These are phyloP conservation scores for Geotrichum carabidarum DNA, from an alignment of 1,139 yeast genomes.

Conservation along the genomic window DNA sequence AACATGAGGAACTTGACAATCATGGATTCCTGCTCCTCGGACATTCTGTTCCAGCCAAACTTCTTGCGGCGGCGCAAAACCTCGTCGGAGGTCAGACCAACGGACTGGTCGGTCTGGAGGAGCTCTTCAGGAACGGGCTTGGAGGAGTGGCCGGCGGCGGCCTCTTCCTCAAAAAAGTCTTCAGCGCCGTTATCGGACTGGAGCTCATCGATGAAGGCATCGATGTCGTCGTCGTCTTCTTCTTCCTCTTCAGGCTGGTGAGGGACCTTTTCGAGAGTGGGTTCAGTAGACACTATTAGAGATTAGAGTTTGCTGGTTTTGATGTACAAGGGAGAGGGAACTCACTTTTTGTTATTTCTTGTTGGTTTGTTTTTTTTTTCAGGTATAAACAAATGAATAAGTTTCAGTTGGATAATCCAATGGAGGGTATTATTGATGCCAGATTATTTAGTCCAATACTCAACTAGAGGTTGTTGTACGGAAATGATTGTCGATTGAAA, in stretches of 20 bases:
- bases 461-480: constrained; percentile 3
- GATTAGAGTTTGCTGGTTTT: not conserved
- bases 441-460: not conserved
- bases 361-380: not conserved
- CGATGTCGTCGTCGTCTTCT: constrained; percentile 80
- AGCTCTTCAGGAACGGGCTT: constrained; percentile 85
- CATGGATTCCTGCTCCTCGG: constrained; percentile 84
- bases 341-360: not conserved
- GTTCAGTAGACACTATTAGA: constrained; percentile 23
- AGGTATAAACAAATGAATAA: not conserved
- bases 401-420: not conserved
- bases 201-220: constrained; percentile 80
- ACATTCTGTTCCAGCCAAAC: constrained; percentile 91
- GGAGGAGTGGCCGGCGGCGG: constrained; percentile 40
- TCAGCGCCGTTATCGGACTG: constrained; percentile 72
- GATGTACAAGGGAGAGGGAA: not conserved
- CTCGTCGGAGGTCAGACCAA: constrained; percentile 79
- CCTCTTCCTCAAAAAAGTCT: constrained; percentile 52
- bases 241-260: constrained; percentile 43
- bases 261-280: constrained; percentile 42
- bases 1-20: constrained; percentile 81
- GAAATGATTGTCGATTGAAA: not conserved
- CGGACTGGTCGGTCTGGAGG: constrained; percentile 77
- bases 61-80: constrained; percentile 85
- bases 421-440: not conserved